These are phyloP conservation scores for Sugiyamaella qingdaonensis DNA, from an alignment of 805 yeast genomes.

Conservation along the genomic window DNA sequence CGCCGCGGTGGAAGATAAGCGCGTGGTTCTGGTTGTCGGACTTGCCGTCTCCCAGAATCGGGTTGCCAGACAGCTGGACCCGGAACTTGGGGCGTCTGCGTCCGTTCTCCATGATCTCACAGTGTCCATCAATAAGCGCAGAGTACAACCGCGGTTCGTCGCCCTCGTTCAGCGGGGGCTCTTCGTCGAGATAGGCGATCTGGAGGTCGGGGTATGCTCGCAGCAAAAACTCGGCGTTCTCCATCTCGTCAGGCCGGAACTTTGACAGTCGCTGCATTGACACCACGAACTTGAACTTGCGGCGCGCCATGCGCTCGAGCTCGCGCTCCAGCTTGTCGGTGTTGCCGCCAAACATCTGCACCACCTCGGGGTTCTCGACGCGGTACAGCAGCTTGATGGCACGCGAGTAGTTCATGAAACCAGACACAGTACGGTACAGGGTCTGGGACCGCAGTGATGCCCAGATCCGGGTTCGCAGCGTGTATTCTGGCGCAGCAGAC, in stretches of 20 bases:
- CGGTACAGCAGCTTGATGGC: conserved; percentile 91
- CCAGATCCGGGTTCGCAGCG: conserved; percentile 96
- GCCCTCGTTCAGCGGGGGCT: conserved; percentile 50
- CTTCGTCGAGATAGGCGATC: conserved; percentile 93
- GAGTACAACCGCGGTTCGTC: conserved; percentile 55
- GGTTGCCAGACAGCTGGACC: conserved; percentile 84
- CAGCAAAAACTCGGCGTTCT: conserved; percentile 62
- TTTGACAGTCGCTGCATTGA: conserved; percentile 82
- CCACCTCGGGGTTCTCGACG: conserved; percentile 92
- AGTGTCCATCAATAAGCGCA: conserved; percentile 60
- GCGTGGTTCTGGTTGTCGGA: conserved; percentile 93
- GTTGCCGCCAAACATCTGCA: conserved; percentile 96
- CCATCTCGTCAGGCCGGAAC: conserved; percentile 61
- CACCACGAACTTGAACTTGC: conserved; percentile 76
- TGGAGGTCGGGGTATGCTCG: conserved; percentile 66
- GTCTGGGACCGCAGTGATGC: conserved; percentile 97
- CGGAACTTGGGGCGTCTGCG: conserved; percentile 58
- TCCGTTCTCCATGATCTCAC: conserved; percentile 52
- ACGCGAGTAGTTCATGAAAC: conserved; percentile 97
- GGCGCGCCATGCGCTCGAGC: conserved; percentile 73
- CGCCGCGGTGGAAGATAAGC: conserved; percentile 84
- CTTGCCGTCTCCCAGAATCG: conserved; percentile 94
- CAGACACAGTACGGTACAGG: conserved; percentile 92
- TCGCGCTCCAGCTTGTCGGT: conserved; percentile 95
- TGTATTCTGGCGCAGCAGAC: conserved; percentile 95